A percentile compares a stretch with the other conserved stretches of the same genome.
Conservation (phyloP, 164 flowering plant genomes). For the Litsea cubeba region DNA sequence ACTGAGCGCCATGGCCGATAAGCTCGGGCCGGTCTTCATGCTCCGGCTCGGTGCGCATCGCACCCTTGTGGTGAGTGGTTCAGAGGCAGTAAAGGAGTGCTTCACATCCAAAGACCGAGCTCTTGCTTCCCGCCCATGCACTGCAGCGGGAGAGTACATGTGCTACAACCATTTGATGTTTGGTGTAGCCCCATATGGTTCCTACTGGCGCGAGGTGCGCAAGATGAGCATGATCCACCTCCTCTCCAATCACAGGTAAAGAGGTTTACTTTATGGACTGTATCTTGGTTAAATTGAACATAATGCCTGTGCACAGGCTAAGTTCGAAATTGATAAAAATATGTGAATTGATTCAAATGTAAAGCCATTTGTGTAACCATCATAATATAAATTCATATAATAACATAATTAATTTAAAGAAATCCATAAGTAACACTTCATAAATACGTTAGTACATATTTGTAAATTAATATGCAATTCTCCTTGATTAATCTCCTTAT, state of each 20-base stretch:
- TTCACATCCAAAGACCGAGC: conserved; percentile 10
- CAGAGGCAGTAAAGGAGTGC: conserved; percentile 1
- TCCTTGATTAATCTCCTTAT: no score
- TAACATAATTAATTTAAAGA: no score
- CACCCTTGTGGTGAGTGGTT: background rate
- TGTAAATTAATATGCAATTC: no score
- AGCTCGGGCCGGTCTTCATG: conserved; percentile 5
- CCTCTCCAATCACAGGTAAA: background rate
- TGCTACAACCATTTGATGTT: conserved; percentile 1
- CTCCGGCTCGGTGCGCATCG: conserved; percentile 4
- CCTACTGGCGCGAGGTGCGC: conserved; percentile 8
- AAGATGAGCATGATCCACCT: background rate
- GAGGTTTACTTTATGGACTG: background rate
- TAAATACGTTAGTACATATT: no score
- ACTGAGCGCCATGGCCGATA: conserved; percentile 2
- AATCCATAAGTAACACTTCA: no score
- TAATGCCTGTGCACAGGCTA: no score
- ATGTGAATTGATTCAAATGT: no score
- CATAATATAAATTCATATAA: no score
- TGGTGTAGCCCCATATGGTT: conserved; percentile 2
- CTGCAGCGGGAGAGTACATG: background rate
- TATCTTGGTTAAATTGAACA: background rate
- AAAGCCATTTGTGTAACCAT: no score
- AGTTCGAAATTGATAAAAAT: no score
- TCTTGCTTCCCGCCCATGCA: background rate